These are phyloP conservation scores for Colletotrichum acutatum DNA, from an alignment of 2,329 filamentous ascomycete genomes.

Conservation along the genomic window DNA sequence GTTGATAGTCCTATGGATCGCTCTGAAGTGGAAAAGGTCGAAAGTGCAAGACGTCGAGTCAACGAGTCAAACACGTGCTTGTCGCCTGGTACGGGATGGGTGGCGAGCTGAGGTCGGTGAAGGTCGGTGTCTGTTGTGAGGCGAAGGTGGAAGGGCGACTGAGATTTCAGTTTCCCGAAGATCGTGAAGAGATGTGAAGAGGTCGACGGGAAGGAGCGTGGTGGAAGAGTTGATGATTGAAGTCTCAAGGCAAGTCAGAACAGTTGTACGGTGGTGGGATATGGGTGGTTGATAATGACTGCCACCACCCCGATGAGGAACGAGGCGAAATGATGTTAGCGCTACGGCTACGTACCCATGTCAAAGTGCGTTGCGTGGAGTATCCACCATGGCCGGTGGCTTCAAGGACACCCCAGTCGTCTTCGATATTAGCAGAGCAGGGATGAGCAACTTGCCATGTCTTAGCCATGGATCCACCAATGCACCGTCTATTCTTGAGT, in stretches of 20 bases:
- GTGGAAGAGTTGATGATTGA: slow-evolving; percentile 41
- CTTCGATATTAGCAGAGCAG: slow-evolving; percentile 40
- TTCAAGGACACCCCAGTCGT: slow-evolving; percentile 39
- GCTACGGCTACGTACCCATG: slow-evolving; percentile 34
- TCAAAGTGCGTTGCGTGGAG: slow-evolving; percentile 48
- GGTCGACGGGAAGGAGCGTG: slow-evolving; percentile 50
- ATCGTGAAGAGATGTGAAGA: slow-evolving; percentile 38
- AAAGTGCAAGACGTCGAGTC: slow-evolving; percentile 57
- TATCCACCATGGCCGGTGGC: slow-evolving; percentile 42
- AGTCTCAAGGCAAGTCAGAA: background rate
- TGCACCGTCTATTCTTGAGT: slow-evolving; percentile 58
- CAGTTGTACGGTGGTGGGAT: slow-evolving; percentile 33
- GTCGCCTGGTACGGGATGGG: slow-evolving; percentile 10
- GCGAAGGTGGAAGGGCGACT: slow-evolving; percentile 21
- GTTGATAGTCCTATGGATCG: slow-evolving; percentile 39
- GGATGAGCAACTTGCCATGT: slow-evolving; percentile 41
- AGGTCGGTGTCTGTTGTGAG: slow-evolving; percentile 18
- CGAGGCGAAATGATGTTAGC: slow-evolving; percentile 37
- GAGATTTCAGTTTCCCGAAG: slow-evolving; percentile 28
- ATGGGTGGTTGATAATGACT: slow-evolving; percentile 38
- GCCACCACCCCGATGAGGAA: slow-evolving; percentile 31
- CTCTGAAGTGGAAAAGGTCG: slow-evolving; percentile 8
- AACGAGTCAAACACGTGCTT: slow-evolving; percentile 55
- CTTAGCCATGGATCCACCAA: slow-evolving; percentile 43
- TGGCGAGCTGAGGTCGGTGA: slow-evolving; percentile 18